Conservation (phyloP, 352 stramenopile genomes). For the Plasmopara muralis region DNA sequence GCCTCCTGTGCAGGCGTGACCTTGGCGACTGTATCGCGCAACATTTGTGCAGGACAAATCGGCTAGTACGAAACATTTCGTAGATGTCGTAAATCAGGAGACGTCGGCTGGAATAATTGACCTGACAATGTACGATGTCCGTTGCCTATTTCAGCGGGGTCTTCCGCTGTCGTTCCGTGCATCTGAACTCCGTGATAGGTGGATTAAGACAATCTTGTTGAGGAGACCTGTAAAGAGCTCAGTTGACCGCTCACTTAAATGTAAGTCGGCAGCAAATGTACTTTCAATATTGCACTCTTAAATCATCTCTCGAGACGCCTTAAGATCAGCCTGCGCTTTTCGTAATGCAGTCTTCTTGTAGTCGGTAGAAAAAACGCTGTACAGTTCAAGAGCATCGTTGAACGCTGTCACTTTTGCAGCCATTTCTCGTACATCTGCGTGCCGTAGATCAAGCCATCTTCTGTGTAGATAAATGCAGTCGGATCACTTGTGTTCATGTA, state of each 20-base stretch:
- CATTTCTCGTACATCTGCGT: not conserved
- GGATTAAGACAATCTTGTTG: constrained; percentile 8
- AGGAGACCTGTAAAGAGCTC: constrained; percentile 7
- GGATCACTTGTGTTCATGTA: constrained; percentile 12
- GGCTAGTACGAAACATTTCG: not conserved
- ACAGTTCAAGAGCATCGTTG: constrained; percentile 6
- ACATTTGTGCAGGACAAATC: not conserved
- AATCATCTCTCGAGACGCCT: not conserved
- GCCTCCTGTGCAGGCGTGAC: not conserved
- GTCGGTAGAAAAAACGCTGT: not conserved
- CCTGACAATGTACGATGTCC: constrained; percentile 6
- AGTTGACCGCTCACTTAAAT: constrained; percentile 6
- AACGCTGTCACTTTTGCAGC: not conserved
- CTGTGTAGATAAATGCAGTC: constrained; percentile 12
- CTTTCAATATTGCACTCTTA: constrained; percentile 1
- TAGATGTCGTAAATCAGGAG: constrained; percentile 6
- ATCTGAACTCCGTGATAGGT: constrained; percentile 4
- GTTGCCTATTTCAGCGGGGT: not conserved
- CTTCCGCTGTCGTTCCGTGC: too few relatives aligned
- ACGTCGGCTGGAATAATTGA: constrained; percentile 10
- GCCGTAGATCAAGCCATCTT: constrained; percentile 5
- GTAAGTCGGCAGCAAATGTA: constrained; percentile 15
- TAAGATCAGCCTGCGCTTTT: constrained; percentile 1
- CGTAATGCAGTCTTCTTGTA: constrained; percentile 2
- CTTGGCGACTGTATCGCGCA: not conserved